These are phyloP conservation scores for Ramalina intermedia DNA, from an alignment of 495 filamentous ascomycete species.

Conservation along the genomic window DNA sequence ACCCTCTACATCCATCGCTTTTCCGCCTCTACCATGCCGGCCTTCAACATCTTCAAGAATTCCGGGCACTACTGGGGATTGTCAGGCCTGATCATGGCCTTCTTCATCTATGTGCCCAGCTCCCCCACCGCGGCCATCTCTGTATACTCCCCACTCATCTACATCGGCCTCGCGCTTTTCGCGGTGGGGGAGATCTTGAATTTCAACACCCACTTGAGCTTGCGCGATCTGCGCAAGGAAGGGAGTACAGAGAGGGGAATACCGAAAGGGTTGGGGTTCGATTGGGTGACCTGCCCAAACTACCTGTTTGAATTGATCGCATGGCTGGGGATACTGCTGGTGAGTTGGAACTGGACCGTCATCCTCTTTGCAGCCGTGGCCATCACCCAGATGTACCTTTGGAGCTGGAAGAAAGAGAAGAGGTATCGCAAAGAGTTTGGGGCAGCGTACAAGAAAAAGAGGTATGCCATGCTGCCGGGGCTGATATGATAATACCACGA, in stretches of 20 bases:
- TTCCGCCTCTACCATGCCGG: slow-evolving; percentile 84
- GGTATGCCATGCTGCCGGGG: slow-evolving; percentile 62
- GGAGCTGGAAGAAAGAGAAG: slow-evolving; percentile 87
- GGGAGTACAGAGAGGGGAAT: slow-evolving; percentile 76
- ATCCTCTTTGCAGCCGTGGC: slow-evolving; percentile 56
- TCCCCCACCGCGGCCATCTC: slow-evolving; percentile 38
- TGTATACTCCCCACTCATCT: slow-evolving; percentile 34
- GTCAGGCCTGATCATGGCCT: slow-evolving; percentile 67
- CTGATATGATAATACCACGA: no score
- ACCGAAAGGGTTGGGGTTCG: slow-evolving; percentile 74
- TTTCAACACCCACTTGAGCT: slow-evolving; percentile 57
- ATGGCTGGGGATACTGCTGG: slow-evolving; percentile 63
- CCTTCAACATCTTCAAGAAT: slow-evolving; percentile 79
- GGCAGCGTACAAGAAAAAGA: slow-evolving; percentile 82
- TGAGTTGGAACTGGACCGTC: slow-evolving; percentile 64
- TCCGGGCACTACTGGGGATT: slow-evolving; percentile 80
- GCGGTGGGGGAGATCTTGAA: slow-evolving; percentile 66
- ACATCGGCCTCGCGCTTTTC: slow-evolving; percentile 54
- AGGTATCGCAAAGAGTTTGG: slow-evolving; percentile 81
- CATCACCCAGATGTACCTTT: slow-evolving; percentile 59
- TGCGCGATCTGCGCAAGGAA: slow-evolving; percentile 53
- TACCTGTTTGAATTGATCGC: slow-evolving; percentile 85
- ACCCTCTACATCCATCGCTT: slow-evolving; percentile 92
- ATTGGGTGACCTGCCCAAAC: slow-evolving; percentile 84
- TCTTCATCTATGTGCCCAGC: slow-evolving; percentile 68